phyloP scores from a whole-genome alignment of 1,284 basidiomycete genomes.

The Sparassis latifolia region DNA sequence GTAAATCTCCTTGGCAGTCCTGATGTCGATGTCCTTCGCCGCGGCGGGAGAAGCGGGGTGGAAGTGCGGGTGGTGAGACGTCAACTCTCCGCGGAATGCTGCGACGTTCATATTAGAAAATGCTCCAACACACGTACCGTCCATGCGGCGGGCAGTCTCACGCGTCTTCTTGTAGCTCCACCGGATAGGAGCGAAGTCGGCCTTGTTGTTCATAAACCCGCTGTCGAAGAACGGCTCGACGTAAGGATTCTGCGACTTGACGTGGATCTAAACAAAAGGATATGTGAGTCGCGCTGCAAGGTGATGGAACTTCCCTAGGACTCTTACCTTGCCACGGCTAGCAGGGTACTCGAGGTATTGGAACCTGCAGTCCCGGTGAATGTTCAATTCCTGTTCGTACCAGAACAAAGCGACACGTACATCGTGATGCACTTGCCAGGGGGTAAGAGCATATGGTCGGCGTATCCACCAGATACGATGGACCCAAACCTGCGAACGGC shows the following conservation, averaged over 20 bases:
- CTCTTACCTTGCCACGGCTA: conserved; percentile 50
- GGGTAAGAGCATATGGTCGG: conserved; percentile 61
- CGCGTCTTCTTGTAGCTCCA: conserved; percentile 74
- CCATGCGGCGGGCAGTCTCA: conserved; percentile 67
- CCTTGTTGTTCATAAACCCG: conserved; percentile 73
- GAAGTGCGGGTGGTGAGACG: conserved; percentile 70
- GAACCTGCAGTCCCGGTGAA: conserved; percentile 36
- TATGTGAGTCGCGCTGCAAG: background rate
- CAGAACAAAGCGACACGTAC: conserved; percentile 24
- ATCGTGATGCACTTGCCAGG: conserved; percentile 69
- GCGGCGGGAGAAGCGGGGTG: conserved; percentile 61
- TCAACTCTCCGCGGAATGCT: conserved; percentile 66
- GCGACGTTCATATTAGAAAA: background rate
- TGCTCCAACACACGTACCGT: conserved; percentile 33
- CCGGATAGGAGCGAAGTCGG: conserved; percentile 68
- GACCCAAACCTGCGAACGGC: conserved; percentile 45
- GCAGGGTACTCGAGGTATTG: conserved; percentile 69
- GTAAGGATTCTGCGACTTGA: conserved; percentile 55
- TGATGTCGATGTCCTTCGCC: conserved; percentile 55
- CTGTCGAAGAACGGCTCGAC: conserved; percentile 59
- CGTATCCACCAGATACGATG: conserved; percentile 63
- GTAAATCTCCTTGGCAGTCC: conserved; percentile 56
- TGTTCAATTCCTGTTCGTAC: conserved; percentile 15
- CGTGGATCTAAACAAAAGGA: conserved; percentile 44
- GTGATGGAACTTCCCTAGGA: background rate